Conservation (phyloP, 176 grass and related monocot genomes). For the Cymbopogon citratus region DNA sequence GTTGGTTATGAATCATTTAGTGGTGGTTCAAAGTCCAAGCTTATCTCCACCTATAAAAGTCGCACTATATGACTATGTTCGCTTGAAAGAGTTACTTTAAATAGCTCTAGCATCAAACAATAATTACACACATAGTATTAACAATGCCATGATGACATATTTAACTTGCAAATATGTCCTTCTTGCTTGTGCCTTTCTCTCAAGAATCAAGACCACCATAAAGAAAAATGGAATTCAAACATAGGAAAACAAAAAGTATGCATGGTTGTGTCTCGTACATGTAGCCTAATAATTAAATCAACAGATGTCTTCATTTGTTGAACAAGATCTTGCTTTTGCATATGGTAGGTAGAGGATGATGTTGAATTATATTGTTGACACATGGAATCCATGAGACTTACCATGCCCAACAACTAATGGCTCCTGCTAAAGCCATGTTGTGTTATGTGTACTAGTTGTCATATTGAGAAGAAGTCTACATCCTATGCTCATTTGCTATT, state of each 20-base stretch:
- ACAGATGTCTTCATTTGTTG: not conserved
- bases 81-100: not conserved
- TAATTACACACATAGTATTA: not conserved
- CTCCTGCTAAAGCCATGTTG: not conserved
- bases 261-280: not conserved
- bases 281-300: not conserved
- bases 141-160: not conserved
- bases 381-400: conserved; percentile 27
- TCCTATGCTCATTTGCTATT: conserved; percentile 2
- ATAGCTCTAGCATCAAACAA: not conserved
- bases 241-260: conserved; percentile 1
- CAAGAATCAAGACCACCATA: not conserved
- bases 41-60: not conserved
- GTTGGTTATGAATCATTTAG: not conserved
- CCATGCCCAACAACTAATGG: not conserved
- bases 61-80: rapidly evolving
- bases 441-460: not conserved
- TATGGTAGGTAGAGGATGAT: not conserved
- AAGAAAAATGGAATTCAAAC: conserved; percentile 4
- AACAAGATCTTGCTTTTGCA: conserved; percentile 7
- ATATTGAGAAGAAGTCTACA: conserved; percentile 5
- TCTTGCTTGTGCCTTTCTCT: not conserved
- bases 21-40: not conserved
- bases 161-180: not conserved
- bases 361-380: too few species aligned